Evolutionary conservation across 805 yeast species (phyloP).

Genomic region (Kockiozyma suomiensis): DNA sequence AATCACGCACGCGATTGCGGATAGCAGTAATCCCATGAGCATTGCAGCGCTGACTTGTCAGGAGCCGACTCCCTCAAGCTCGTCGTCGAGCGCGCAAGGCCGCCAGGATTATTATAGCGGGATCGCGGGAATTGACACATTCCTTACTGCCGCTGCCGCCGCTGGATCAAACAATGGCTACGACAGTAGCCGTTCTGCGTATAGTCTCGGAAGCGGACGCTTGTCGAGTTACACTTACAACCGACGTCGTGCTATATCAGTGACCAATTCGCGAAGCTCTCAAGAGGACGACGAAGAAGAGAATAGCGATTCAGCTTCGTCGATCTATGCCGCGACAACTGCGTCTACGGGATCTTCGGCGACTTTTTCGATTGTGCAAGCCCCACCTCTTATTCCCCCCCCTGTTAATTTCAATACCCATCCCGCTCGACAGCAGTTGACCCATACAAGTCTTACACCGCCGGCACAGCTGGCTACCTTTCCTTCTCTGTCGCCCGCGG

Average conservation of each 20-base stretch:
- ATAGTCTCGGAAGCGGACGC: background rate
- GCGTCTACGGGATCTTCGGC: background rate
- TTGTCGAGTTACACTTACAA: background rate
- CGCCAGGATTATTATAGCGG: background rate
- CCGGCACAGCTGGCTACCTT: background rate
- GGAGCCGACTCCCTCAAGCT: conserved; percentile 23
- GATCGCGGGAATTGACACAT: conserved; percentile 8
- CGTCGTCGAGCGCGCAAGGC: background rate
- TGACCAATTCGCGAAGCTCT: background rate
- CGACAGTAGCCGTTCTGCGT: background rate
- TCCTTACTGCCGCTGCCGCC: conserved; percentile 15
- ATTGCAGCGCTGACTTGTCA: conserved; percentile 38
- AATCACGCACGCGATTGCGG: conserved; percentile 2
- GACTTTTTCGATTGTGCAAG: background rate
- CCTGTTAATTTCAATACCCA: background rate
- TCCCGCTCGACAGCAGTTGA: background rate
- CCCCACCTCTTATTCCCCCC: background rate
- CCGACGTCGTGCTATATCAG: background rate
- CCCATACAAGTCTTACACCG: background rate
- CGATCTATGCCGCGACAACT: background rate
- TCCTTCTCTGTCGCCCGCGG: background rate
- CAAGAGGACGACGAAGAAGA: conserved; percentile 19
- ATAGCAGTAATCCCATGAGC: conserved; percentile 36
- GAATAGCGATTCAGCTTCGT: background rate
- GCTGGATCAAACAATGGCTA: background rate